Conservation (phyloP, 169 alveolate species). For the Eimeria maxima region DNA sequence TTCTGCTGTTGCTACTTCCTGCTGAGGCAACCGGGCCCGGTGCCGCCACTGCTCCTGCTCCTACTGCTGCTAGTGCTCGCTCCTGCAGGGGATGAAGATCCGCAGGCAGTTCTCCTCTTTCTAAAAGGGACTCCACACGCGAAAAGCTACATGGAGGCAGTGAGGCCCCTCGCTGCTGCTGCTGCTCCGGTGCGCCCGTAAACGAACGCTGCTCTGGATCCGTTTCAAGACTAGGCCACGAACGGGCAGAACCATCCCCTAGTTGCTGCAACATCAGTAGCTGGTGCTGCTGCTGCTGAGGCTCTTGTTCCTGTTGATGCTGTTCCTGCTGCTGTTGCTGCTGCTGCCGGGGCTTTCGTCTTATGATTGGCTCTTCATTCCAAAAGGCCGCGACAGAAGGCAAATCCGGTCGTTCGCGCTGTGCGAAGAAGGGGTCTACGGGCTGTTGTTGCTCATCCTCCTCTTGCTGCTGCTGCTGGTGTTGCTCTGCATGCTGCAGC, state of each 20-base stretch:
- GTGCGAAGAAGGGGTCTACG: constrained; percentile 19
- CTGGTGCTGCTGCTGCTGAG: constrained; percentile 1
- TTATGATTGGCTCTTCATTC: constrained; percentile 24
- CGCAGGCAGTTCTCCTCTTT: constrained; percentile 34
- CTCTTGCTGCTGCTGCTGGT: constrained; percentile 36
- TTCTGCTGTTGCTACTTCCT: neutral
- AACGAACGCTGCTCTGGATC: constrained; percentile 45
- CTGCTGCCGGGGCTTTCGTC: constrained; percentile 40
- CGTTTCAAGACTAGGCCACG: constrained; percentile 27
- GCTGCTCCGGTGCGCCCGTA: constrained; percentile 19
- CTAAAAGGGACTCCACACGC: constrained; percentile 35
- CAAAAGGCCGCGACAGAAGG: constrained; percentile 50
- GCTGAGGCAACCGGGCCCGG: neutral
- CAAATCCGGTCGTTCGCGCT: neutral
- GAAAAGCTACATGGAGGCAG: constrained; percentile 46
- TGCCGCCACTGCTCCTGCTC: constrained; percentile 28
- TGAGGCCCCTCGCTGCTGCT: constrained; percentile 67
- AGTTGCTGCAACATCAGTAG: constrained; percentile 26
- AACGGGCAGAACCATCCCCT: constrained; percentile 56
- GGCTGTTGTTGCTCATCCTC: neutral
- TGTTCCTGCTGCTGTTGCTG: neutral
- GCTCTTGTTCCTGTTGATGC: neutral
- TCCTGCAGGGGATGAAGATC: constrained; percentile 47
- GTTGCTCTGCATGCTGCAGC: constrained; percentile 60
- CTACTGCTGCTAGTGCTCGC: constrained; percentile 1